Conservation (phyloP, 1,284 basidiomycete genomes). For the Rhodotorula mucilaginosa region DNA sequence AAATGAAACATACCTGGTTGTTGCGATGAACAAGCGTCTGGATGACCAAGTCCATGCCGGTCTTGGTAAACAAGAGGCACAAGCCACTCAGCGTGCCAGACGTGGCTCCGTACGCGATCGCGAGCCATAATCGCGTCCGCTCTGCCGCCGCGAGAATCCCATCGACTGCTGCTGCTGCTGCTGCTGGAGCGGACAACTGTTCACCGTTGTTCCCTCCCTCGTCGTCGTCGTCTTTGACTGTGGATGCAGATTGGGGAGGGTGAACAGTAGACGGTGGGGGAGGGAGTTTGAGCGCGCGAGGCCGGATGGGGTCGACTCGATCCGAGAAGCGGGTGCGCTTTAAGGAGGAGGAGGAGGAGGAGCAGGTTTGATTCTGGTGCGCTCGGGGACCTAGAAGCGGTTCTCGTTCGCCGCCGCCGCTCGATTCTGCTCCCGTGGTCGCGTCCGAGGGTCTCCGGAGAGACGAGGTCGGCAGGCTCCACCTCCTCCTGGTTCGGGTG, state of each 20-base stretch:
- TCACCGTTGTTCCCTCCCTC: too few species aligned
- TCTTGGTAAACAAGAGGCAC: slow-evolving; percentile 91
- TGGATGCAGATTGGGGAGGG: background rate
- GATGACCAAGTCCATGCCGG: slow-evolving; percentile 83
- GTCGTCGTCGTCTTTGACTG: background rate
- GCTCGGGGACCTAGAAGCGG: background rate
- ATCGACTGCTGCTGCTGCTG: background rate
- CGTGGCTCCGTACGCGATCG: slow-evolving; percentile 82
- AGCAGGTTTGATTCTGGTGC: background rate
- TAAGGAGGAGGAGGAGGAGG: background rate
- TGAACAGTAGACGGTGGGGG: too few species aligned
- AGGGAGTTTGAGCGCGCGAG: background rate
- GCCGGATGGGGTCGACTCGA: background rate
- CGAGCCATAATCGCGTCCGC: slow-evolving; percentile 63
- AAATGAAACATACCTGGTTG: slow-evolving; percentile 69
- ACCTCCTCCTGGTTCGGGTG: background rate
- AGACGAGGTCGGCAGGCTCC: too few species aligned
- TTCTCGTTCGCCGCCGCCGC: background rate
- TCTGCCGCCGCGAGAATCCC: background rate
- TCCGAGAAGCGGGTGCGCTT: background rate
- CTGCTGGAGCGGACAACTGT: too few species aligned
- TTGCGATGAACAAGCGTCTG: slow-evolving; percentile 63
- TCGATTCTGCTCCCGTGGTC: too few species aligned
- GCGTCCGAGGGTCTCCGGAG: too few species aligned
- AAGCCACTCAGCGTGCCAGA: slow-evolving; percentile 91